These are phyloP conservation scores for Pisolithus orientalis DNA, from an alignment of 768 basidiomycete species.

Conservation along the genomic window DNA sequence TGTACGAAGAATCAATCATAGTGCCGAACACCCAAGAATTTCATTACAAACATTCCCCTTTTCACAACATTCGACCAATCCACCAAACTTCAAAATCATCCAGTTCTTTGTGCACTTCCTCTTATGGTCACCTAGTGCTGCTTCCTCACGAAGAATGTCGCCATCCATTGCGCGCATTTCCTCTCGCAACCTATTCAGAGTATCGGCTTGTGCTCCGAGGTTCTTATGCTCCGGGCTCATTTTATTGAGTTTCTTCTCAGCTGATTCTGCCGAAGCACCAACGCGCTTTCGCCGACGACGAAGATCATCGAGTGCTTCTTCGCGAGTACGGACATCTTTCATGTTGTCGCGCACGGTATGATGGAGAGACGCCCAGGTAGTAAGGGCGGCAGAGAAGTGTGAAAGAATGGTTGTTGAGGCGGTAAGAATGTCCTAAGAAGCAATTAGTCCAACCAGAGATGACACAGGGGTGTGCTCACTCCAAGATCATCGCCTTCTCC, in stretches of 20 bases:
- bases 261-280: constrained; percentile 66
- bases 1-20: constrained; percentile 8
- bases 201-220: constrained; percentile 63
- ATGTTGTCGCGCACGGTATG: constrained; percentile 56
- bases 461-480: constrained; percentile 34
- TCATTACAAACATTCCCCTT: constrained; percentile 52
- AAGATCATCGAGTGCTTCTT: constrained; percentile 77
- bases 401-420: constrained; percentile 63
- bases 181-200: constrained; percentile 60
- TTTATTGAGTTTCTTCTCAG: constrained; percentile 84
- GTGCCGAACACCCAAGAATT: neutral
- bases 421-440: constrained; percentile 60
- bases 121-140: constrained; percentile 78
- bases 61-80: constrained; percentile 76
- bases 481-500: constrained; percentile 82
- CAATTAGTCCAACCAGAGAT: neutral
- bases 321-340: constrained; percentile 77
- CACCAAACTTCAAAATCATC: constrained; percentile 85
- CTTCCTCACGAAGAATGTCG: constrained; percentile 80
- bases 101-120: constrained; percentile 59
- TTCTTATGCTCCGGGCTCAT: constrained; percentile 91
- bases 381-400: constrained; percentile 61
- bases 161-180: constrained; percentile 76
- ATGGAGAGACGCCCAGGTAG: constrained; percentile 66
- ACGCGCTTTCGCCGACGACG: constrained; percentile 64